Evolutionary conservation across 2,329 filamentous ascomycete species (phyloP).

Genomic region (Dactylellina parvicollis): DNA sequence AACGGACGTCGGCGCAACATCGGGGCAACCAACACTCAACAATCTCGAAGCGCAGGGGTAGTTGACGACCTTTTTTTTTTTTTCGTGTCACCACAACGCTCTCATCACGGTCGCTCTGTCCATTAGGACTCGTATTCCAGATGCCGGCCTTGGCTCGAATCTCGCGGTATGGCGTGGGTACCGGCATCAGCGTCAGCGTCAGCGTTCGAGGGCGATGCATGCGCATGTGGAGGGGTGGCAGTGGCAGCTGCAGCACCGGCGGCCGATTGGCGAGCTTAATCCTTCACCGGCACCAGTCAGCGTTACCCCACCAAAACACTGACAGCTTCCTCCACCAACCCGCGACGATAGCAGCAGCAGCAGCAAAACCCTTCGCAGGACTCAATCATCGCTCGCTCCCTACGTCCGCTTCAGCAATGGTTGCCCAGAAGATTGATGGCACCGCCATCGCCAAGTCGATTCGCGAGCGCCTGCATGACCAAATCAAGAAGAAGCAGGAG

Average conservation of each 20-base stretch:
- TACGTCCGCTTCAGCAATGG: conserved; percentile 73
- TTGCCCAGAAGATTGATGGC: conserved; percentile 91
- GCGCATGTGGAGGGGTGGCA: conserved; percentile 34
- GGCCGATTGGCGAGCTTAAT: conserved; percentile 44
- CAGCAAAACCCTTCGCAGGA: conserved; percentile 27
- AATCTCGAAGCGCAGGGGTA: conserved; percentile 17
- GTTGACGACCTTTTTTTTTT: background rate
- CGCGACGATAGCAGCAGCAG: conserved; percentile 24
- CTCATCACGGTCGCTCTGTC: conserved; percentile 2
- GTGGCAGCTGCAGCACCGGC: background rate
- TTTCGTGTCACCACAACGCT: background rate
- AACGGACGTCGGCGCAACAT: conserved; percentile 24
- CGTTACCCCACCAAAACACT: conserved; percentile 52
- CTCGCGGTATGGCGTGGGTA: conserved; percentile 48
- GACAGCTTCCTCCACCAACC: conserved; percentile 49
- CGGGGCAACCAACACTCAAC: background rate
- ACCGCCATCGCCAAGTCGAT: conserved; percentile 93
- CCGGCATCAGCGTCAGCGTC: conserved; percentile 16
- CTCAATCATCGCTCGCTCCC: conserved; percentile 62
- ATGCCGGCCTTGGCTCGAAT: conserved; percentile 54
- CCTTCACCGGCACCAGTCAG: conserved; percentile 45
- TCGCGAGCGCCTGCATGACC: conserved; percentile 78
- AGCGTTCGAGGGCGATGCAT: conserved; percentile 27
- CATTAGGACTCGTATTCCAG: background rate
- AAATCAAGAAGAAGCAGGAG: conserved; percentile 84